Percentiles rank a stretch among this genome's conserved stretches.
phyloP scores from a whole-genome alignment of 1,284 basidiomycete genomes.

The Tilletia walkeri region DNA sequence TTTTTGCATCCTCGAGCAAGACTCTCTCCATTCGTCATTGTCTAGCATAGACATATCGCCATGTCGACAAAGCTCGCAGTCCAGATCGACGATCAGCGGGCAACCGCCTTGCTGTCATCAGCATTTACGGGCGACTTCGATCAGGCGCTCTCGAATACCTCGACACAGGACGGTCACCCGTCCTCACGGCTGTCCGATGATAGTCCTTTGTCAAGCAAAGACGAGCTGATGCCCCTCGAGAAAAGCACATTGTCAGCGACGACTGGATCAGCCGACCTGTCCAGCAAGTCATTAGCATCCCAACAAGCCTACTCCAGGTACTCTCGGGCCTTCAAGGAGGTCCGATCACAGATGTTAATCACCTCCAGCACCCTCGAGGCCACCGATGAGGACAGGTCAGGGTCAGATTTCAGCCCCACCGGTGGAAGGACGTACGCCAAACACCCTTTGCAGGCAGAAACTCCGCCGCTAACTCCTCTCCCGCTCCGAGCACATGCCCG shows the following conservation, averaged over 20 bases:
- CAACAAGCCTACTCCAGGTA: background rate
- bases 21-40: too few relatives aligned
- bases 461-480: background rate
- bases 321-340: background rate
- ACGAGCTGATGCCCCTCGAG: background rate
- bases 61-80: too few relatives aligned
- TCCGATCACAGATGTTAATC: conserved; percentile 1
- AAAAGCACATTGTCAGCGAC: background rate
- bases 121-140: too few relatives aligned
- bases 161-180: too few relatives aligned
- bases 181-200: too few relatives aligned
- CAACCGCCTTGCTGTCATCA: too few relatives aligned
- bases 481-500: background rate
- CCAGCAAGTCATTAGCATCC: background rate
- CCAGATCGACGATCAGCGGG: too few relatives aligned
- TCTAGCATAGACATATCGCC: too few relatives aligned
- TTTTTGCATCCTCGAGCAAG: too few relatives aligned
- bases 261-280: background rate
- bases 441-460: background rate
- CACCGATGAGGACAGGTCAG: background rate
- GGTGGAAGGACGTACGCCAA: too few relatives aligned
- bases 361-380: conserved; percentile 3
- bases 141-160: too few relatives aligned
- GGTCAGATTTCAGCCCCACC: background rate
- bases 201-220: too few relatives aligned